Evolutionary conservation across 495 filamentous ascomycete genomes (phyloP), one percentile per base, ranked within the genome.

Genomic region (Immersiella caudata): DNA sequence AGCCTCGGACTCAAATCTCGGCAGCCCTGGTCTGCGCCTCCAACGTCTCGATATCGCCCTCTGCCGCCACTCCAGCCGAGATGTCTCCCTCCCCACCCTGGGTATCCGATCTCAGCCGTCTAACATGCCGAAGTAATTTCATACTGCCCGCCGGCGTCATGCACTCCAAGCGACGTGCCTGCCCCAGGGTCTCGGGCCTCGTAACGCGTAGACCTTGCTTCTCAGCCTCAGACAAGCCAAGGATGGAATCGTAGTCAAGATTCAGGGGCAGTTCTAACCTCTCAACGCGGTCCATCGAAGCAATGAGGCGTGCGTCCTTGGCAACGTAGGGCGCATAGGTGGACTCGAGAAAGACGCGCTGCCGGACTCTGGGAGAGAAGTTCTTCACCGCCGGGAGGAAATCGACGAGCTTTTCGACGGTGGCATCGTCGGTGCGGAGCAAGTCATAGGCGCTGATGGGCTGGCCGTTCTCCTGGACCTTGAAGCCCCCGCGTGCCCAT

Each of bases 81-180:
- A 49, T 60, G 22, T 67, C 55, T 33, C 33, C 67, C 6, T 46
- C 62, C 9, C n/a, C 60, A 16, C 35, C 29, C 46, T n/a, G 21
- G 7, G 26, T 49, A 14, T 22, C n/a, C 50, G 50, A 35, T 21
- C 50, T 51, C 58, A 21, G 27, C 22, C 46, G 66, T 68, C 64
- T 52, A 64, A 87, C 86, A 72, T 83, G 83, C 46, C 74, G 76
- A n/a, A 91, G 73, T 66, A 92, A 66, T 59, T 80, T 76, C 62
- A 91, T 68, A 29, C 84, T 83, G 0, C 87, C 89, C 3, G 81
- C 79, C 0, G 89, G 87, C 33, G 89, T 91, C 8, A 89, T 78
- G 1, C 95, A 94, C 77, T 99, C 95, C 60, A 97, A 87, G 11
- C 96, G 80, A 59, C 93, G 80, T 20, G 94, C 94, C 88, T 96